Evolutionary conservation across 192 early-diverging fungal genomes (phyloP).

Genomic region (Podila epicladia): DNA sequence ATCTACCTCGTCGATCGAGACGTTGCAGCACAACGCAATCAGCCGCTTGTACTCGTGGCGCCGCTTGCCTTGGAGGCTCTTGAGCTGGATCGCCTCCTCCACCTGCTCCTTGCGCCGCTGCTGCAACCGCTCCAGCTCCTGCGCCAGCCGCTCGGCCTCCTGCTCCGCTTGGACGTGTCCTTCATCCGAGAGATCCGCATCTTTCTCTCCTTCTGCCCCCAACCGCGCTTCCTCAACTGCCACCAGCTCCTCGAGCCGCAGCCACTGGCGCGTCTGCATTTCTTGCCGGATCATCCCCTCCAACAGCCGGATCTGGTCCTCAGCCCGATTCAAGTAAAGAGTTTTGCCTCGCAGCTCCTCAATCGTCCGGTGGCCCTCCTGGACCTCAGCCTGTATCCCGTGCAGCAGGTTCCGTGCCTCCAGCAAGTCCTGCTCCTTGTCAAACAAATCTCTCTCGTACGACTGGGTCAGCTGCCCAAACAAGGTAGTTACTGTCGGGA

Average conservation of each 20-base stretch:
- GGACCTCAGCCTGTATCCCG: conserved; percentile 33
- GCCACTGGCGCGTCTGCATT: conserved; percentile 42
- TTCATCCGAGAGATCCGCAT: not conserved
- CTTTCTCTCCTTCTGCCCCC: not conserved
- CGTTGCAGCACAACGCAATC: conserved; percentile 73
- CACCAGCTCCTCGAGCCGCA: conserved; percentile 40
- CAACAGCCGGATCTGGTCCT: conserved; percentile 28
- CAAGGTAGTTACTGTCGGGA: conserved; percentile 51
- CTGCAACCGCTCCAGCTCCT: conserved; percentile 21
- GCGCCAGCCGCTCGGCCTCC: conserved; percentile 9
- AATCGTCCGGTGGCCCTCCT: conserved; percentile 40
- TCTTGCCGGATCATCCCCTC: conserved; percentile 28
- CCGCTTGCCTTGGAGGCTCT: conserved; percentile 36
- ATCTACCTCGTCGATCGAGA: conserved; percentile 69
- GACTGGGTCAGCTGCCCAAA: conserved; percentile 54
- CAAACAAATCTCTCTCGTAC: conserved; percentile 56
- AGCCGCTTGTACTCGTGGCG: conserved; percentile 71
- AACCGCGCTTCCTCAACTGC: conserved; percentile 19
- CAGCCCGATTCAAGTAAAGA: conserved; percentile 6
- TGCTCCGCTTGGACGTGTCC: not conserved
- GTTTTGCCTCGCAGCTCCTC: conserved; percentile 25
- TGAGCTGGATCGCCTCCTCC: conserved; percentile 17
- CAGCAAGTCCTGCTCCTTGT: conserved; percentile 55
- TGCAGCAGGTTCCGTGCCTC: conserved; percentile 47
- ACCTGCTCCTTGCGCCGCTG: conserved; percentile 33